phyloP scores from a whole-genome alignment of 805 yeast species.

The Nakazawaea ernobii region DNA sequence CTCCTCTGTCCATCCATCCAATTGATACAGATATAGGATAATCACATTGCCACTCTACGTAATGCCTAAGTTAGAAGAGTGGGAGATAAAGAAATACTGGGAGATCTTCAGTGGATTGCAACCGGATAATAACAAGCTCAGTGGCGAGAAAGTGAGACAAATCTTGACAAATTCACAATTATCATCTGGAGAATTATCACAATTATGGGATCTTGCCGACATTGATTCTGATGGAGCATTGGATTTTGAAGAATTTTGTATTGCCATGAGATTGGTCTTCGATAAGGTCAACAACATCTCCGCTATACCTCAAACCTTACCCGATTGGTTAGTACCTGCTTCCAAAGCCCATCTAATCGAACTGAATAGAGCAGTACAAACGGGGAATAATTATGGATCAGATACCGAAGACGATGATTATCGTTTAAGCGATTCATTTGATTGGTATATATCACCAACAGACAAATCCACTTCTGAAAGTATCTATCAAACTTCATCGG shows the following conservation, averaged over 20 bases:
- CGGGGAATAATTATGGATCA: constrained; percentile 18
- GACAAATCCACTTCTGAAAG: constrained; percentile 76
- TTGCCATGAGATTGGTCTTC: constrained; percentile 92
- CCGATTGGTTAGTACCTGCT: constrained; percentile 91
- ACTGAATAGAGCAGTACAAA: constrained; percentile 65
- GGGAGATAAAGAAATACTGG: constrained; percentile 98
- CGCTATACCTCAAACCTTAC: constrained; percentile 65
- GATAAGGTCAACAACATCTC: constrained; percentile 67
- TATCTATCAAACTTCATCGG: constrained; percentile 69
- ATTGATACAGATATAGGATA: background rate
- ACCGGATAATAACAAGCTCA: constrained; percentile 73
- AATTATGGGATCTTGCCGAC: constrained; percentile 89
- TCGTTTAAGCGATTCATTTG: constrained; percentile 61
- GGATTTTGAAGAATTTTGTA: constrained; percentile 97
- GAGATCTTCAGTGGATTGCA: constrained; percentile 88
- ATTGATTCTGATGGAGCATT: constrained; percentile 87
- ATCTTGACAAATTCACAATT: constrained; percentile 88
- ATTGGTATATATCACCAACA: constrained; percentile 94
- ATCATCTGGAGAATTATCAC: constrained; percentile 67
- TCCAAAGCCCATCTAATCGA: constrained; percentile 80
- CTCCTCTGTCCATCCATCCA: too few species aligned
- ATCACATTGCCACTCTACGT: background rate
- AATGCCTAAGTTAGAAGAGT: constrained; percentile 75
- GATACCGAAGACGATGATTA: constrained; percentile 60
- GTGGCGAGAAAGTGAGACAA: constrained; percentile 79